Evolutionary conservation across 208 protist genomes (phyloP).

Genomic region (Phytomonas sp.): DNA sequence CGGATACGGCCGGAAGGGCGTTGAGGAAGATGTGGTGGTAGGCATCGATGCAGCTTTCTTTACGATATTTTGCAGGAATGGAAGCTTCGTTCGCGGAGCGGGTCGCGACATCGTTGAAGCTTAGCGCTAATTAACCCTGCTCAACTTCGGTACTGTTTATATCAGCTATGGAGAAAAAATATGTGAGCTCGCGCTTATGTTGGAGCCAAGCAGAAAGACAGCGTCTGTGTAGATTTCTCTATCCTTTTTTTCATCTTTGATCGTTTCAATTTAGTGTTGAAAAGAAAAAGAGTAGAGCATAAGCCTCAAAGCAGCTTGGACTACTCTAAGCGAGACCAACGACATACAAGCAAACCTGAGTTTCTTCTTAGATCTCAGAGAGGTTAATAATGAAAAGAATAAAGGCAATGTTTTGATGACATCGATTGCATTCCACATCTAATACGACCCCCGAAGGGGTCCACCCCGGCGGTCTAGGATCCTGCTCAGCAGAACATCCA

Average conservation of each 20-base stretch:
- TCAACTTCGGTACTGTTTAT: background rate
- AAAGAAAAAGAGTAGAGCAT: background rate
- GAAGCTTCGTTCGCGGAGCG: slow-evolving; percentile 53
- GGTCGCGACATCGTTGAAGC: slow-evolving; percentile 14
- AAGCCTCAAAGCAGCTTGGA: background rate
- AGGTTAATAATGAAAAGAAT: background rate
- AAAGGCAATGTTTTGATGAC: background rate
- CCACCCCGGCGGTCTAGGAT: no score
- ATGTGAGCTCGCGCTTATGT: background rate
- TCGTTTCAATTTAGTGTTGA: background rate
- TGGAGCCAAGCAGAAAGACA: background rate
- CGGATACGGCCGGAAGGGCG: slow-evolving; percentile 45
- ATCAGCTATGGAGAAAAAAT: background rate
- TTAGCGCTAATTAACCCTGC: background rate
- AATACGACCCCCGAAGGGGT: background rate
- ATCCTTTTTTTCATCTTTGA: background rate
- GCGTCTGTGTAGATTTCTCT: background rate
- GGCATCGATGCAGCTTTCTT: slow-evolving; percentile 25
- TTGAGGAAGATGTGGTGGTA: slow-evolving; percentile 5
- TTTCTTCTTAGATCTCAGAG: background rate
- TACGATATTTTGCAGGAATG: slow-evolving; percentile 68
- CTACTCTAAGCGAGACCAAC: background rate
- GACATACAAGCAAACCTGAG: background rate
- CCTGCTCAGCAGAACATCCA: slow-evolving; percentile 27
- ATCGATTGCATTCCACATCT: background rate